Evolutionary conservation across 768 basidiomycete genomes (phyloP).

Genomic region (Panus rudis): DNA sequence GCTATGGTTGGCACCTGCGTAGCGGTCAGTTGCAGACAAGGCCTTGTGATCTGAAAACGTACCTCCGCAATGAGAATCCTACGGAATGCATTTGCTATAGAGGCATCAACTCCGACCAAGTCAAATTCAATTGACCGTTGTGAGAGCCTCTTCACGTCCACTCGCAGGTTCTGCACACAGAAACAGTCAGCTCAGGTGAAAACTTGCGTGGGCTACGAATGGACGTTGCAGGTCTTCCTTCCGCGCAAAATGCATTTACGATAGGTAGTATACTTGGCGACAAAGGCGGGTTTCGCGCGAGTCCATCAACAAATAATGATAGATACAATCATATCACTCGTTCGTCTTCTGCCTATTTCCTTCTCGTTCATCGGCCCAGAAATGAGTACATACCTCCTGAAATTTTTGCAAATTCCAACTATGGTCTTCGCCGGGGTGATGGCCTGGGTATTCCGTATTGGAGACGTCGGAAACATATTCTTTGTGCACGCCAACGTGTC

Average conservation of each 20-base stretch:
- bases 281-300: too few relatives aligned
- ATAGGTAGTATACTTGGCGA: too few relatives aligned
- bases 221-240: too few relatives aligned
- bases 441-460: constrained; percentile 86
- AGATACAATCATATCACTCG: too few relatives aligned
- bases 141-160: constrained; percentile 74
- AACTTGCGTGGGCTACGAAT: too few relatives aligned
- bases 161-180: constrained; percentile 58
- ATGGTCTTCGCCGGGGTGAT: constrained; percentile 79
- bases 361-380: background rate
- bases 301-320: too few relatives aligned
- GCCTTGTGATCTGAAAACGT: constrained; percentile 16
- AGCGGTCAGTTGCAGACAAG: background rate
- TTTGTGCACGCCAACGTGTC: constrained; percentile 61
- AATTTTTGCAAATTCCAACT: constrained; percentile 77
- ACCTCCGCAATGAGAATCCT: constrained; percentile 94
- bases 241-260: too few relatives aligned
- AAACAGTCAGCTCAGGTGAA: too few relatives aligned
- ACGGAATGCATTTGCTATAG: constrained; percentile 91
- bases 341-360: too few relatives aligned
- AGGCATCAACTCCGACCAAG: constrained; percentile 90
- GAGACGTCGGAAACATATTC: constrained; percentile 77
- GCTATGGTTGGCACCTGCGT: constrained; percentile 82
- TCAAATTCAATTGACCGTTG: constrained; percentile 89
- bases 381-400: constrained; percentile 50